Conservation (phyloP, 164 flowering plant genomes). For the Magnolia officinalis region DNA sequence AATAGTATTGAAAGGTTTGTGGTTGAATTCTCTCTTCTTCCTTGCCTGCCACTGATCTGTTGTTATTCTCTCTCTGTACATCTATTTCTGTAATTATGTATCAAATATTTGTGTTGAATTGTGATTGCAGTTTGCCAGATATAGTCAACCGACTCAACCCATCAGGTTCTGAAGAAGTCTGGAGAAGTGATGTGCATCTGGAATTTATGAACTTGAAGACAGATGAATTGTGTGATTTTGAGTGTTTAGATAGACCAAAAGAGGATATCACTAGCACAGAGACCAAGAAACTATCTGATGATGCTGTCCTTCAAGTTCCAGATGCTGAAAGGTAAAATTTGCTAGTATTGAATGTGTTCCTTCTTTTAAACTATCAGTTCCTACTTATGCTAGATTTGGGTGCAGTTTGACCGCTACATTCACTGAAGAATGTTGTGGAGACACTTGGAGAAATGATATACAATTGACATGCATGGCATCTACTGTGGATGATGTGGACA, state of each 20-base stretch:
- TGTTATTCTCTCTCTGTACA: background rate
- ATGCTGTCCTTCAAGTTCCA: background rate
- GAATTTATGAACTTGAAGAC: constrained; percentile 8
- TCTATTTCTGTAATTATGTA: background rate
- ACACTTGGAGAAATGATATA: constrained; percentile 5
- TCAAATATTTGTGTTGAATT: constrained; percentile 5
- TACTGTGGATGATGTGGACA: constrained; percentile 19
- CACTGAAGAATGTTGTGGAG: constrained; percentile 21
- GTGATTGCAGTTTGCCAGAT: constrained; percentile 13
- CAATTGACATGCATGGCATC: constrained; percentile 7
- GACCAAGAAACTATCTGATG: background rate
- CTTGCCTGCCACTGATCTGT: background rate
- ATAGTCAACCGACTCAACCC: constrained; percentile 14
- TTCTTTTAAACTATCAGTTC: background rate
- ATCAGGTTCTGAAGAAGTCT: constrained; percentile 20
- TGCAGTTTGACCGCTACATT: constrained; percentile 25
- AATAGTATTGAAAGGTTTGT: constrained; percentile 23
- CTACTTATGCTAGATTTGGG: background rate
- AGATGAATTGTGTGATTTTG: constrained; percentile 8
- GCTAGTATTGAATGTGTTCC: background rate
- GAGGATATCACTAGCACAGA: constrained; percentile 1
- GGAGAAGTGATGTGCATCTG: constrained; percentile 13
- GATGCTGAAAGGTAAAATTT: constrained; percentile 14
- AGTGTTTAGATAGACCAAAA: constrained; percentile 4
- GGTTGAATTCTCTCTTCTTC: constrained; percentile 1